phyloP scores from a whole-genome alignment of 2,329 filamentous ascomycete genomes.

The Orbilia blumenaviensis region DNA sequence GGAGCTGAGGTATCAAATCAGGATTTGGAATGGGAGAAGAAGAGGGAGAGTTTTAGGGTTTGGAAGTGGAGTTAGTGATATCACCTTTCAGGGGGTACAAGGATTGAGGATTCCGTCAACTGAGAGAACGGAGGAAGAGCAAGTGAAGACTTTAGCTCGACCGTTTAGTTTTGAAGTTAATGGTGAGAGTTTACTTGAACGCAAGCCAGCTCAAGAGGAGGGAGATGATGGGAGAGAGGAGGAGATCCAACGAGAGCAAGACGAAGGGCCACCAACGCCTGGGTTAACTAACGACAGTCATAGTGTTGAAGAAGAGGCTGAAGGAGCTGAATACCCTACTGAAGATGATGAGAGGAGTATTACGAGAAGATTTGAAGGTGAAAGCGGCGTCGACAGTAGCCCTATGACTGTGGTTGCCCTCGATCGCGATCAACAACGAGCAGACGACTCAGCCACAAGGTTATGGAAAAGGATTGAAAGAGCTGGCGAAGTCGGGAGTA shows the following conservation, averaged over 20 bases:
- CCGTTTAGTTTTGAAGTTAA: slow-evolving; percentile 43
- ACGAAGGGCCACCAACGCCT: not conserved
- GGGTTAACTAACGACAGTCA: slow-evolving; percentile 25
- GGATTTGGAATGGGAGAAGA: slow-evolving; percentile 27
- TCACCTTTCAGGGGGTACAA: not conserved
- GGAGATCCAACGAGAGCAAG: too few species aligned
- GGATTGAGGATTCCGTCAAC: not conserved
- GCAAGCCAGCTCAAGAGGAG: not conserved
- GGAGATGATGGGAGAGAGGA: too few species aligned
- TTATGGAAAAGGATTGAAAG: slow-evolving; percentile 36
- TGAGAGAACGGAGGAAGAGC: not conserved
- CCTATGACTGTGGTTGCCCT: slow-evolving; percentile 20
- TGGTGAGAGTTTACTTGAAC: not conserved
- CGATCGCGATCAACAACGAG: not conserved
- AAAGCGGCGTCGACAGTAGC: slow-evolving; percentile 11
- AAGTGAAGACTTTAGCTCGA: not conserved
- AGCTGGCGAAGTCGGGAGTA: slow-evolving; percentile 24
- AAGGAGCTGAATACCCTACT: not conserved
- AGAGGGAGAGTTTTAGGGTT: slow-evolving; percentile 22
- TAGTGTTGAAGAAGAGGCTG: not conserved
- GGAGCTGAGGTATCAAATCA: slow-evolving; percentile 47
- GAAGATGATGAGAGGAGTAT: slow-evolving; percentile 5
- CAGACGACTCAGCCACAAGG: slow-evolving; percentile 20
- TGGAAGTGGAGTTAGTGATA: not conserved
- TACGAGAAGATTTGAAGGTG: not conserved